Conservation (phyloP, 306 rosid genomes). For the Inga oerstediana region DNA sequence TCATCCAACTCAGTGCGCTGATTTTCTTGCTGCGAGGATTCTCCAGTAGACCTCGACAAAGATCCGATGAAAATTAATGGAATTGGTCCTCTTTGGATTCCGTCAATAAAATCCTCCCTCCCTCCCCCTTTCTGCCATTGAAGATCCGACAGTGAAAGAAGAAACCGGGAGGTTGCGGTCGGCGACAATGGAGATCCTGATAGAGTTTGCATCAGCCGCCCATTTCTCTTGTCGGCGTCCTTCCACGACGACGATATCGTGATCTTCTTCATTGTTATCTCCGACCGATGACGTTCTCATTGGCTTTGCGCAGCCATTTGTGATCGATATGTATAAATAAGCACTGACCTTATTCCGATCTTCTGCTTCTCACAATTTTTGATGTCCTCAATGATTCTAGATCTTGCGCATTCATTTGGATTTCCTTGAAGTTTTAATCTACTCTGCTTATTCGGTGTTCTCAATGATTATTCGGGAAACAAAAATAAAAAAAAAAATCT, state of each 20-base stretch:
- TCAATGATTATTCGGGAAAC: no score
- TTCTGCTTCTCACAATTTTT: background rate
- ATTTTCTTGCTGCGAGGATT: no score
- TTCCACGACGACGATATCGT: conserved; percentile 22
- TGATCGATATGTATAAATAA: conserved; percentile 38
- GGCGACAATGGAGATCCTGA: conserved; percentile 21
- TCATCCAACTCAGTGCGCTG: no score
- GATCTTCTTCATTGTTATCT: conserved; percentile 22
- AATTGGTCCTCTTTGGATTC: no score
- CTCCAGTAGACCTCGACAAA: no score
- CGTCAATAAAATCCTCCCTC: no score
- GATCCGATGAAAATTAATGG: no score
- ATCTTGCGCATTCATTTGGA: background rate
- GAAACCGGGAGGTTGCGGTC: background rate
- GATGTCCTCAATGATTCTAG: background rate
- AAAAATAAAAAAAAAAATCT: no score
- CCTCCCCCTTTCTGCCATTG: no score
- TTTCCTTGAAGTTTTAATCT: no score
- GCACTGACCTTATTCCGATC: background rate
- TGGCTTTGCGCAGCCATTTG: conserved; percentile 29
- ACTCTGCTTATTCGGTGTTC: no score
- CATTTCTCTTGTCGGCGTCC: conserved; percentile 37
- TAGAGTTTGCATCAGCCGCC: conserved; percentile 40
- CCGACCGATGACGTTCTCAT: background rate
- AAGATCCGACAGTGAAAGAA: background rate